Conservation (phyloP, 106 monocot species). For the Allium cepa region DNA sequence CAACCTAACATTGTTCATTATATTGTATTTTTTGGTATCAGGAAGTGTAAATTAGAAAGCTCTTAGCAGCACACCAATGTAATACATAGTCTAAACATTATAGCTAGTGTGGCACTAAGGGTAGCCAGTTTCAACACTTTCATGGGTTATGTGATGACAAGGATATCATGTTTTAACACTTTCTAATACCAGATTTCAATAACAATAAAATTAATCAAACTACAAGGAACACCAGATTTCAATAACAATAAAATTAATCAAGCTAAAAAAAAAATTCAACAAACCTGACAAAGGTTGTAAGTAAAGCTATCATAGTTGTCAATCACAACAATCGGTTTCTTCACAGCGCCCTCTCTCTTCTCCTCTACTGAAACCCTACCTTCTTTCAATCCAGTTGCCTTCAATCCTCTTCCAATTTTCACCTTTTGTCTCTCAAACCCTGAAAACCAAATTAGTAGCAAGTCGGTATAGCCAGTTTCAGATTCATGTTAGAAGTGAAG, state of each 20-base stretch:
- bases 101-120: too few species aligned
- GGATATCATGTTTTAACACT: too few species aligned
- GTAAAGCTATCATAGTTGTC: constrained; percentile 98
- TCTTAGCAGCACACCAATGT: too few species aligned
- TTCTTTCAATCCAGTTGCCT: not conserved
- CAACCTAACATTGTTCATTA: too few species aligned
- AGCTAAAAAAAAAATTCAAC: not conserved
- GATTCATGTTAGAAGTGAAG: too few species aligned
- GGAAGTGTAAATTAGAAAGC: too few species aligned
- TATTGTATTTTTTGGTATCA: too few species aligned
- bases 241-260: not conserved
- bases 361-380: constrained; percentile 4
- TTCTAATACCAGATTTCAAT: too few species aligned
- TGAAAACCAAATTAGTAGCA: not conserved
- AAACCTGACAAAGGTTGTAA: constrained; percentile 87
- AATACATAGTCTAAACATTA: too few species aligned
- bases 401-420: constrained; percentile 7
- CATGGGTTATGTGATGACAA: too few species aligned
- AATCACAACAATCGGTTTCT: constrained; percentile 44
- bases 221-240: not conserved
- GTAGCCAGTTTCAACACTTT: too few species aligned
- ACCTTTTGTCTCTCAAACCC: constrained; percentile 5
- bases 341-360: not conserved
- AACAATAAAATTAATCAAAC: not conserved
- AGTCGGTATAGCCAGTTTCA: too few species aligned